Percentiles rank a stretch among this genome's conserved stretches.
These are phyloP conservation scores for Penicillium verhagenii DNA, from an alignment of 495 filamentous ascomycete species.

Conservation along the genomic window DNA sequence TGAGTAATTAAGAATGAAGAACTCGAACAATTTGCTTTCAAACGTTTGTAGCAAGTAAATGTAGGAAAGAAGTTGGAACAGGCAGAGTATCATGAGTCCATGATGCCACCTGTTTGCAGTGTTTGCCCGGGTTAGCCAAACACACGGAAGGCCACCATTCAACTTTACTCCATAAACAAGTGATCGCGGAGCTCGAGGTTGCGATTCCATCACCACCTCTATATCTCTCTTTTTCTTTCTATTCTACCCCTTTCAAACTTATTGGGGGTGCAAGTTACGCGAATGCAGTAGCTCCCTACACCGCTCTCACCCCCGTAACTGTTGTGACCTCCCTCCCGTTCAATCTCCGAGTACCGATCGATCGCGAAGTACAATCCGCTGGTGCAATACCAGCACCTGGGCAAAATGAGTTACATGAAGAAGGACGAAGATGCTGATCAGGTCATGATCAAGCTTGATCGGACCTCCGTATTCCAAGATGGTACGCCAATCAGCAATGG, in stretches of 20 bases:
- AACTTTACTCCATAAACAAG: conserved; percentile 39
- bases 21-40: neutral
- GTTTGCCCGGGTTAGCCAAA: conserved; percentile 43
- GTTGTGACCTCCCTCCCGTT: conserved; percentile 31
- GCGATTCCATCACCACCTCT: conserved; percentile 18
- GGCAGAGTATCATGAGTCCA: conserved; percentile 9
- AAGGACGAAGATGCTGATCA: conserved; percentile 97
- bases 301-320: conserved; percentile 33
- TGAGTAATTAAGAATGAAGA: conserved; percentile 17
- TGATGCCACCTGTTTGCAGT: conserved; percentile 47
- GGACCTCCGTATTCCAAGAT: conserved; percentile 98
- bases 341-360: conserved; percentile 16
- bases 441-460: conserved; percentile 92
- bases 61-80: conserved; percentile 2
- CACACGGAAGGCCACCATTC: conserved; percentile 50
- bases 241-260: neutral
- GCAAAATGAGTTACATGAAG: conserved; percentile 90
- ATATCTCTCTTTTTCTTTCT: conserved; percentile 4
- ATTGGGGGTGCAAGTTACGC: conserved; percentile 19
- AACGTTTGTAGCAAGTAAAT: neutral
- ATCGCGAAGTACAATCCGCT: conserved; percentile 28
- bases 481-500: conserved; percentile 54
- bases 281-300: conserved; percentile 29
- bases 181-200: conserved; percentile 22
- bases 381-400: conserved; percentile 39